Evolutionary conservation across 306 rosid species (phyloP).

Genomic region (Senna tora): DNA sequence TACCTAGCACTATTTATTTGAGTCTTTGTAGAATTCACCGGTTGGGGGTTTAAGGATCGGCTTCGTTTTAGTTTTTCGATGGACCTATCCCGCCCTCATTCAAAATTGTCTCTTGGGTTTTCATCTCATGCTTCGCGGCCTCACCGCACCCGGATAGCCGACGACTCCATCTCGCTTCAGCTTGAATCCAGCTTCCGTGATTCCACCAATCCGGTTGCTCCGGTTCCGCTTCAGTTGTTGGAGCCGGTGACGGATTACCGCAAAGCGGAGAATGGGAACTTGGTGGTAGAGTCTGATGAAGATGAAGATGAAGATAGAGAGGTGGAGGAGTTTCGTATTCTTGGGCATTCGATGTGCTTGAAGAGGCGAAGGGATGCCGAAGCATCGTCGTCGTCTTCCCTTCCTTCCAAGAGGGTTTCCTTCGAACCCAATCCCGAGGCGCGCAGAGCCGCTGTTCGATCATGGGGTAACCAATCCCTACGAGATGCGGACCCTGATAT

Average conservation of each 20-base stretch:
- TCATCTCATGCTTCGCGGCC: constrained; percentile 70
- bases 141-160: constrained; percentile 54
- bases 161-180: constrained; percentile 66
- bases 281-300: constrained; percentile 34
- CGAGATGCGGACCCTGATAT: constrained; percentile 72
- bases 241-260: constrained; percentile 56
- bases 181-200: constrained; percentile 64
- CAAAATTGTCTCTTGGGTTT: constrained; percentile 65
- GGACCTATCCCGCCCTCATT: constrained; percentile 67
- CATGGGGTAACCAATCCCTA: constrained; percentile 74
- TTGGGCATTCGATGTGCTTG: constrained; percentile 87
- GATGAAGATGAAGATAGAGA: constrained; percentile 58
- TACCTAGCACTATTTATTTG: background rate
- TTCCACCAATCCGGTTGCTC: constrained; percentile 45
- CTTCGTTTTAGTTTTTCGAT: constrained; percentile 22
- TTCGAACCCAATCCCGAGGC: constrained; percentile 56
- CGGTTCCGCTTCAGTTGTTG: constrained; percentile 71
- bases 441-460: constrained; percentile 60
- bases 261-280: constrained; percentile 38
- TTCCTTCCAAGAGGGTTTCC: constrained; percentile 46
- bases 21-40: background rate
- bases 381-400: constrained; percentile 48
- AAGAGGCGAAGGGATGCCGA: constrained; percentile 75
- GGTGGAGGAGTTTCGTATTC: constrained; percentile 76
- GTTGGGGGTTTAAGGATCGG: constrained; percentile 7